Conservation (phyloP, 768 basidiomycete genomes). For the Auriscalpium microsporum region DNA sequence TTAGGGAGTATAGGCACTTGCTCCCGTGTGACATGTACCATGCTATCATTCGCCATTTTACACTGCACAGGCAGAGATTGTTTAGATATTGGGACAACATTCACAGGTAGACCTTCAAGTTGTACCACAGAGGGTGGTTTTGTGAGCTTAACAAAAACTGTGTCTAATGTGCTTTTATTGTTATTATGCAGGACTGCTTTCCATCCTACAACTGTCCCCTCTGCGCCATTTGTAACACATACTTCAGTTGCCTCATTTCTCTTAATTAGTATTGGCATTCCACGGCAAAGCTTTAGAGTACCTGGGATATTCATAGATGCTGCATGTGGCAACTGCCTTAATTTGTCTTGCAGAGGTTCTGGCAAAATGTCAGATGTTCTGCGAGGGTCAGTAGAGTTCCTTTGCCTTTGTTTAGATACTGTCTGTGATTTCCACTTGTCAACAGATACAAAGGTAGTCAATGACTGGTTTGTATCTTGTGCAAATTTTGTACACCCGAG, state of each 20-base stretch:
- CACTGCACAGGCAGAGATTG: background rate
- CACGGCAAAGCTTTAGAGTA: slow-evolving; percentile 12
- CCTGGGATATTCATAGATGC: slow-evolving; percentile 13
- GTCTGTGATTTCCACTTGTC: background rate
- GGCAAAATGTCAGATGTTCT: background rate
- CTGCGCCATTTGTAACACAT: slow-evolving; percentile 20
- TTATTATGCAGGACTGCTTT: background rate
- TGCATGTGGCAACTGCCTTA: slow-evolving; percentile 17
- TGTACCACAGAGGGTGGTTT: slow-evolving; percentile 1
- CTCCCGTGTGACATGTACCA: background rate
- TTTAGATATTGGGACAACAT: slow-evolving; percentile 14
- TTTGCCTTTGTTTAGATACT: background rate
- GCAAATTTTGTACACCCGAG: slow-evolving; percentile 26
- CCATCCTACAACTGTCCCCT: slow-evolving; percentile 14
- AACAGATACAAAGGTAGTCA: slow-evolving; percentile 23
- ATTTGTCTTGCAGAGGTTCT: slow-evolving; percentile 7
- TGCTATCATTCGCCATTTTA: slow-evolving; percentile 2
- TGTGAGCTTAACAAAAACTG: slow-evolving; percentile 11
- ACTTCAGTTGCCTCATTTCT: slow-evolving; percentile 18
- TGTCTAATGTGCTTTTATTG: slow-evolving; percentile 1
- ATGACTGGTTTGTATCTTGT: slow-evolving; percentile 19
- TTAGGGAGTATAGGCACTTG: slow-evolving; percentile 15
- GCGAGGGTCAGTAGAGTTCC: background rate
- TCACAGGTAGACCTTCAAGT: slow-evolving; percentile 11
- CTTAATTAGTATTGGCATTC: slow-evolving; percentile 18